These are phyloP conservation scores for Sugiyamaella pinicola DNA, from an alignment of 1,139 yeast genomes.

Conservation along the genomic window DNA sequence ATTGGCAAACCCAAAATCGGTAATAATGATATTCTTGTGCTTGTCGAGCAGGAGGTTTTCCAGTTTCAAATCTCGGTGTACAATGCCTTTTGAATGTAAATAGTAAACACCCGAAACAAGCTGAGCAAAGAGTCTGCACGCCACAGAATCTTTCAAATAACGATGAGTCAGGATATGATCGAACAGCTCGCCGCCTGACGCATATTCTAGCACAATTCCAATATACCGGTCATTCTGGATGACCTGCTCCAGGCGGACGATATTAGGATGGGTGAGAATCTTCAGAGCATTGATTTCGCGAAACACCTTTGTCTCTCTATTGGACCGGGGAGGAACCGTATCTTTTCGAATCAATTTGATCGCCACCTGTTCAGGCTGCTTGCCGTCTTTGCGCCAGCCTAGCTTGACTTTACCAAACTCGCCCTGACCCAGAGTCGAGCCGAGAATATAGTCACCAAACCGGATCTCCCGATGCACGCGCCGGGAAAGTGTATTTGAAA, in stretches of 20 bases:
- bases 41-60: constrained; percentile 72
- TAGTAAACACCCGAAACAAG: constrained; percentile 91
- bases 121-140: constrained; percentile 89
- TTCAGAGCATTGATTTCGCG: constrained; percentile 91
- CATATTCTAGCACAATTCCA: constrained; percentile 94
- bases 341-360: constrained; percentile 89
- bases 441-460: constrained; percentile 85
- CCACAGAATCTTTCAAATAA: constrained; percentile 80
- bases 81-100: constrained; percentile 80
- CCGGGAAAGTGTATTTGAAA: constrained; percentile 33
- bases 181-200: constrained; percentile 95
- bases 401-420: constrained; percentile 96
- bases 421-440: constrained; percentile 96
- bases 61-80: constrained; percentile 77
- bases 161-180: constrained; percentile 88
- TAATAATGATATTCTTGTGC: constrained; percentile 74
- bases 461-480: constrained; percentile 46
- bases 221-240: constrained; percentile 92
- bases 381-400: constrained; percentile 91
- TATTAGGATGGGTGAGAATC: constrained; percentile 86
- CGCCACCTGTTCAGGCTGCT: constrained; percentile 74
- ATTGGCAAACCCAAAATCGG: constrained; percentile 92
- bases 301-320: constrained; percentile 83
- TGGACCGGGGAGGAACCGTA: constrained; percentile 78
- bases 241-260: constrained; percentile 88